Conservation (phyloP, 148 eudicot species). For the Pouteria glomerata region DNA sequence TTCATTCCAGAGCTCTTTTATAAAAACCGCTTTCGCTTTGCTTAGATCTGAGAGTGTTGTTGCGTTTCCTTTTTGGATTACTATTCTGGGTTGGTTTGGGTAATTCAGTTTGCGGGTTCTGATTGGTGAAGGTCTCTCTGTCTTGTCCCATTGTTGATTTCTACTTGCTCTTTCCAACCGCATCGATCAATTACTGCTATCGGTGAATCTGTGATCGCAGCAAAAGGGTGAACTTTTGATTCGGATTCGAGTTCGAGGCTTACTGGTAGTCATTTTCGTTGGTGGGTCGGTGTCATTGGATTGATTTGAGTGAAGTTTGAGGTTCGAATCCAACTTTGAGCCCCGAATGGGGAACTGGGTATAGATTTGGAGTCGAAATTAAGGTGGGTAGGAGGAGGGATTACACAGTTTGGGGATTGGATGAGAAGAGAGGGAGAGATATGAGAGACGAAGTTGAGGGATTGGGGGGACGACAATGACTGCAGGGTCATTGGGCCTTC, state of each 20-base stretch:
- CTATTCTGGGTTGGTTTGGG: slow-evolving; percentile 4
- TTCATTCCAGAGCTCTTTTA: too few species aligned
- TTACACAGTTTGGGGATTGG: not conserved
- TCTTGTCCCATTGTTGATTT: not conserved
- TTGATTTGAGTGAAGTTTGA: not conserved
- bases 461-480: slow-evolving; percentile 72
- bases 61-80: not conserved
- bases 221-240: not conserved
- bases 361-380: not conserved
- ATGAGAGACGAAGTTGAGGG: slow-evolving; percentile 50
- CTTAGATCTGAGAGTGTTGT: slow-evolving; percentile 9
- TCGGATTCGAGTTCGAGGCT: slow-evolving; percentile 1
- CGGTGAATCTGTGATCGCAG: not conserved
- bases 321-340: not conserved
- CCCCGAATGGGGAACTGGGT: slow-evolving; percentile 1
- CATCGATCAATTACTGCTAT: not conserved
- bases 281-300: not conserved
- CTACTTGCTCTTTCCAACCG: not conserved
- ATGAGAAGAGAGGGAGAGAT: slow-evolving; percentile 30
- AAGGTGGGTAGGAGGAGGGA: not conserved
- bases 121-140: not conserved
- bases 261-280: not conserved
- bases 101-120: not conserved
- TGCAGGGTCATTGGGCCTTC: slow-evolving; percentile 89
- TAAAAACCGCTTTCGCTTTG: too few species aligned